These are phyloP conservation scores for Marasmius fiardii DNA, from an alignment of 1,284 basidiomycete species.

Conservation along the genomic window DNA sequence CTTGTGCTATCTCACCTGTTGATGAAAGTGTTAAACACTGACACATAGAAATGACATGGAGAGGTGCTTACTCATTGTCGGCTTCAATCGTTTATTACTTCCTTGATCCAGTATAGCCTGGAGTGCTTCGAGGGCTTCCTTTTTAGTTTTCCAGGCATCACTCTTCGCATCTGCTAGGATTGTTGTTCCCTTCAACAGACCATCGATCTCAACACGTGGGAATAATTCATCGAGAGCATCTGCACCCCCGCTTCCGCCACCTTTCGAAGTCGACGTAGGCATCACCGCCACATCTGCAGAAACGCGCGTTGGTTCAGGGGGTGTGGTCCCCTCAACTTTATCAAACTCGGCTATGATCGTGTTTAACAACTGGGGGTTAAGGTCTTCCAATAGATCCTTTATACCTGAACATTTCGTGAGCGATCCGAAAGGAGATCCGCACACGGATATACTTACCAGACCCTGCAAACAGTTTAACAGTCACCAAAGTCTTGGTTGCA, in stretches of 20 bases:
- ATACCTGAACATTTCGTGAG: constrained; percentile 52
- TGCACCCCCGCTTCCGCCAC: constrained; percentile 35
- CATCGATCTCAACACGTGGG: constrained; percentile 92
- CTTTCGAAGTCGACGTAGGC: constrained; percentile 35
- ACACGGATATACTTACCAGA: constrained; percentile 53
- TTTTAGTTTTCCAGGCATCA: constrained; percentile 97
- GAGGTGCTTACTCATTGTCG: constrained; percentile 71
- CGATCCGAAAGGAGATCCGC: not conserved
- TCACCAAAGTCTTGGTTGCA: constrained; percentile 94
- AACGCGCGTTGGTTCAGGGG: constrained; percentile 79
- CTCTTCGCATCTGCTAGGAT: constrained; percentile 83
- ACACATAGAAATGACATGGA: not conserved
- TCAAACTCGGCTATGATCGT: constrained; percentile 94
- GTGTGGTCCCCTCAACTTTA: constrained; percentile 79
- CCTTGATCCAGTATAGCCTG: constrained; percentile 86
- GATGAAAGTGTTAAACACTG: not conserved
- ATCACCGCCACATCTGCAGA: constrained; percentile 71
- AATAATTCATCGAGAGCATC: constrained; percentile 93
- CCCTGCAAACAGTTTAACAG: constrained; percentile 90
- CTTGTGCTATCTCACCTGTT: constrained; percentile 84
- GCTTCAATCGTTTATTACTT: constrained; percentile 89
- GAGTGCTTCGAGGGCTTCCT: constrained; percentile 89
- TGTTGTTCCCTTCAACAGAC: constrained; percentile 80
- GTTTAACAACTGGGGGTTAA: constrained; percentile 91
- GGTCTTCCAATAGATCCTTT: constrained; percentile 89